Evolutionary conservation across 306 rosid genomes (phyloP), one percentile per base, ranked within the genome.

Genomic region (Corylus americana): DNA sequence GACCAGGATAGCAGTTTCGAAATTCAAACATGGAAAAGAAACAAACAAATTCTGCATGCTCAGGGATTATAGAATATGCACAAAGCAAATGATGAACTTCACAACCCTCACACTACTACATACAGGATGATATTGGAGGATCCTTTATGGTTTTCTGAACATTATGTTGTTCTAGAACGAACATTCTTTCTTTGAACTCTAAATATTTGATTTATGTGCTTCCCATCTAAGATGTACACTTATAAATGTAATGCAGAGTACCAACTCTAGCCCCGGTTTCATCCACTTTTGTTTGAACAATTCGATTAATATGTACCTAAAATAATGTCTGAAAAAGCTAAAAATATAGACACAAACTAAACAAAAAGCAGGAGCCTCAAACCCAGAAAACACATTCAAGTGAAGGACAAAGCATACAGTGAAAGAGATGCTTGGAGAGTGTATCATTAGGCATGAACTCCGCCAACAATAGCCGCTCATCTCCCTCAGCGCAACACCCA

Each of bases 361-460:
- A 72, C 39, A 13, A 66, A 83, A 70, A 39, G 3, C 25, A 35
- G 45, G 10, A 10, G 11, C 27, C 9, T 55, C 25, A n/a, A 55
- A 55, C 29, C 12, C 17, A 25, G 66, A 59, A 22, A 25, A 59
- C 35, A 25, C 11, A 69, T 81, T 20, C 3, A 73, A 74, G 66
- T 9, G 45, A 50, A 14, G 47, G 71, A 82, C 83, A 83, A 39
- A n/a, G 29, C 69, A 82, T 85, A 93, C 99, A 96, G 44, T 96
- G 97, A 83, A 96, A 96, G 73, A 96, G 96, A 83, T 96, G 99
- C 83, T 90, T 93, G n/a, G 98, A 93, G 71, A 93, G 98, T 86
- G 98, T 96, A 74, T 96, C 98, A 84, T 96, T 82, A 16, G 94
- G 96, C 99, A 96, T 96, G 82, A 91, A 93, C 90, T 96, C 99